Conservation (phyloP, 2,329 filamentous ascomycete genomes). For the Scedosporium boydii region DNA sequence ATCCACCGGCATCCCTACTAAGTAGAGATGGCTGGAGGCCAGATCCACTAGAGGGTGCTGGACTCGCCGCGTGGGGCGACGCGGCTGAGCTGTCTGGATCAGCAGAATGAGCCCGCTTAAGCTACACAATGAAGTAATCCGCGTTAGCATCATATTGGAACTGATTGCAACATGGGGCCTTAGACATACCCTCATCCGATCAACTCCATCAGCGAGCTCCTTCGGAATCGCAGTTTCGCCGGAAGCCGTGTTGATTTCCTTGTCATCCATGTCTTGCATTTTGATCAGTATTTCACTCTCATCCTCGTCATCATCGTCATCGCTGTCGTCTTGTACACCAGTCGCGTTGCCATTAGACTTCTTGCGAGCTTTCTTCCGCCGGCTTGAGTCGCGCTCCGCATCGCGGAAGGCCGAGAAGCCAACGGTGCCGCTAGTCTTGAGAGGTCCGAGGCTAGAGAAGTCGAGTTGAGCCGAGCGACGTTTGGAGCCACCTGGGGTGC, state of each 20-base stretch:
- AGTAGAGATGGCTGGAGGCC: constrained; percentile 28
- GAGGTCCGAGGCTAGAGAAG: constrained; percentile 72
- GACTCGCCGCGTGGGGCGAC: constrained; percentile 17
- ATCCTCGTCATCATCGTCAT: constrained; percentile 64
- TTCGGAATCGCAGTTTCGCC: constrained; percentile 65
- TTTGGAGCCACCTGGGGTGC: constrained; percentile 55
- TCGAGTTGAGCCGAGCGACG: constrained; percentile 75
- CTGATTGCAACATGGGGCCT: neutral
- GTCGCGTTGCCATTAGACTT: constrained; percentile 50
- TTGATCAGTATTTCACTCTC: constrained; percentile 52
- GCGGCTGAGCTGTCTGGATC: constrained; percentile 46
- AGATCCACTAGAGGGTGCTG: constrained; percentile 25
- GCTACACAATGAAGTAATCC: constrained; percentile 32
- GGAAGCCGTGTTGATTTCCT: constrained; percentile 48
- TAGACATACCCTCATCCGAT: constrained; percentile 63
- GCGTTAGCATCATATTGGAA: constrained; percentile 13
- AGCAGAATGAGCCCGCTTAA: constrained; percentile 71
- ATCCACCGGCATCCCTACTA: constrained; percentile 18
- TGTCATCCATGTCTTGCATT: constrained; percentile 55
- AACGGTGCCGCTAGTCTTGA: constrained; percentile 80
- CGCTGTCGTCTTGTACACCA: constrained; percentile 61
- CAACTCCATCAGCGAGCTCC: constrained; percentile 70
- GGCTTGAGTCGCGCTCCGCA: constrained; percentile 42
- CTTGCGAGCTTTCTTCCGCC: constrained; percentile 51
- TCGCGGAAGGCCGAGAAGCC: constrained; percentile 87